A percentile compares a stretch with the other conserved stretches of the same genome.
phyloP scores from a whole-genome alignment of 2,329 filamentous ascomycete species.

The Alternaria sp. region DNA sequence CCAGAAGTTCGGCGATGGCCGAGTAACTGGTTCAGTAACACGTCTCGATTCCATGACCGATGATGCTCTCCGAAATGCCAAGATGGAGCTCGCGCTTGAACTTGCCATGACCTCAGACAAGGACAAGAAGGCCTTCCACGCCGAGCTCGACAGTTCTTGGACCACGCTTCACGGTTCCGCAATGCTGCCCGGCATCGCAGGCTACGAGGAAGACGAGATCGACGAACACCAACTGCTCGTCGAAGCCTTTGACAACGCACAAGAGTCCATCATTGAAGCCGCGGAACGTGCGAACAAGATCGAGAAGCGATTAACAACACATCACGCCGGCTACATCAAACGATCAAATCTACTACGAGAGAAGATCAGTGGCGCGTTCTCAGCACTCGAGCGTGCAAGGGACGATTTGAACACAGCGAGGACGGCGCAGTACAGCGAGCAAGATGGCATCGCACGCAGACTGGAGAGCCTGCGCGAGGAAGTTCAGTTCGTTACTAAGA shows the following conservation, averaged over 20 bases:
- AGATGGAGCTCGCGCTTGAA: slow-evolving; percentile 77
- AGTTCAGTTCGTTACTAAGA: slow-evolving; percentile 76
- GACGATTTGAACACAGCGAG: slow-evolving; percentile 76
- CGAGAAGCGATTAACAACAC: slow-evolving; percentile 89
- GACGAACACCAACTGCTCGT: slow-evolving; percentile 71
- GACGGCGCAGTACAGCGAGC: slow-evolving; percentile 78
- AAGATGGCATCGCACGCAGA: slow-evolving; percentile 74
- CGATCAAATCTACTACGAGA: slow-evolving; percentile 79
- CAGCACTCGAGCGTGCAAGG: slow-evolving; percentile 74
- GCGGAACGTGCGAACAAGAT: slow-evolving; percentile 85
- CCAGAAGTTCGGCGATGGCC: slow-evolving; percentile 71
- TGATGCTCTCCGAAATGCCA: slow-evolving; percentile 73
- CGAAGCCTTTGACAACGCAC: slow-evolving; percentile 75
- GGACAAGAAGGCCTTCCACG: slow-evolving; percentile 55
- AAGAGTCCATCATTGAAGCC: slow-evolving; percentile 73
- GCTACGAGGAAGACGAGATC: slow-evolving; percentile 78
- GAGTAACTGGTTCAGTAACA: slow-evolving; percentile 67
- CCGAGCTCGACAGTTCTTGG: slow-evolving; percentile 55
- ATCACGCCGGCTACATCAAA: slow-evolving; percentile 89
- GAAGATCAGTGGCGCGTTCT: slow-evolving; percentile 78
- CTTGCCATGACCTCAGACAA: slow-evolving; percentile 59
- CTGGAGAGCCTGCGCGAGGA: slow-evolving; percentile 81
- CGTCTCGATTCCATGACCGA: slow-evolving; percentile 73
- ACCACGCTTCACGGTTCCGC: slow-evolving; percentile 55
- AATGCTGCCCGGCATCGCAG: slow-evolving; percentile 77